Evolutionary conservation across 176 grass and related monocot genomes (phyloP), one percentile per base, ranked within the genome.

Genomic region (Areca catechu): DNA sequence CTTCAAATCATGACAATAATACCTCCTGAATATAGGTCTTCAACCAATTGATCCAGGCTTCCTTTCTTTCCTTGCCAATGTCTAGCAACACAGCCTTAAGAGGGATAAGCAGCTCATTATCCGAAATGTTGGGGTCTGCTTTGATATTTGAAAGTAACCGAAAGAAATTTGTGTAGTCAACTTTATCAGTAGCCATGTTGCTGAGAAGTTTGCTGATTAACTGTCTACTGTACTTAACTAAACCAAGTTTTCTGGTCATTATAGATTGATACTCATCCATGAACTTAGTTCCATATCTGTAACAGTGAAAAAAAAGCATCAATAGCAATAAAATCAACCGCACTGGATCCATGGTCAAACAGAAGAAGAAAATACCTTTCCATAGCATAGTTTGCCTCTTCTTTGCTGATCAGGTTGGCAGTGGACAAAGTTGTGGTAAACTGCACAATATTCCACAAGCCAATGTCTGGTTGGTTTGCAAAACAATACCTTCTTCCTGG

Each of bases 231-330:
- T 97, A 97, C 63, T 97, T 91, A 7, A 75, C 43, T 62, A 97
- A 48, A 53, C 93, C 93, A 22, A 97, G 69, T 63, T 97, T 97
- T 65, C 50, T 81, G 37, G 93, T 88, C 93, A 97, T 97, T 77
- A 92, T 85, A 68, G 80, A 88, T 76, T 97, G 93, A 67, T 92
- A 97, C 56, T 97, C 93, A 56, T 92, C 93, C 86, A 97, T 97
- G 78, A 97, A 97, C 54, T 88, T 97, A 12, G 81, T 90, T 56
- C 80, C 93, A 72, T 97, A 97, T 61, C 92, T 96, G 62, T 37
- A 82, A 66, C 7, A 54, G 51, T 19, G 1, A 60, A 16, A 27
- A 53, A 37, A 5, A 16, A 20, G 19, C 15, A 57, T 23, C 22
- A 54, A 10, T 30, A 19, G 5, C 15, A 28, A 53, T 30, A 30